Base-by-base conservation (phyloP, 768 basidiomycete genomes). In the Pisolithus albus region DNA sequence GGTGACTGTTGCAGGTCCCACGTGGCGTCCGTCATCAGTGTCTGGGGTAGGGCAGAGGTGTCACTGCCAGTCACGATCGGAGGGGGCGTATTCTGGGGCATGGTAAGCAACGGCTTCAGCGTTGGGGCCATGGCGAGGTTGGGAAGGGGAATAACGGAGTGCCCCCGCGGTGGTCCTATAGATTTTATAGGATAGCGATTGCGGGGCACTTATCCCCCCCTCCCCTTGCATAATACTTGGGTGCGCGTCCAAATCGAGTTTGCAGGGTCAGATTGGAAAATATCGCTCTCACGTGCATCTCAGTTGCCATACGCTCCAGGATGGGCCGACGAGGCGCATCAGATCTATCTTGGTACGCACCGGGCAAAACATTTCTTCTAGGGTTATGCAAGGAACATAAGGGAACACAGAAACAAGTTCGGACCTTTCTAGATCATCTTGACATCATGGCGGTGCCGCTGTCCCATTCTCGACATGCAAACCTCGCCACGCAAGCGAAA, bases 31-130 rank as follows among this genome's bases (percentile, higher is more conserved):
- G 51, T 49, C 1, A 59, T 61, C n/a, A 71, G 62, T 51, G 67
- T 61, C 40, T 81, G 80, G 40, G 81, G 80, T 59, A 80, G 73
- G 42, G 85, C 73, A 53, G 78, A 73, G 37, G 78, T 75, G 70
- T 86, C 83, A 57, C 64, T n/a, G n/a, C n/a, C 61, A 47, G 78
- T 70, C 62, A 81, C 78, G 61, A 84, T 73, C 56, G 80, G 75
- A 58, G 81, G 79, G 60, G 75, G 57, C 43, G 69, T 67, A 53
- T 51, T 21, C 15, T 60, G 65, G 44, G 65, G 59, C 38, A 57
- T 51, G 50, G 36, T 28, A 23, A 55, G 52, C 1, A 52, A 46
- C 8, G 55, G 51, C 56, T 53, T 59, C 38, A 36, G 37, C 52
- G 38, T 34, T 47, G 42, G 46, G 45, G 47, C 40, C 24, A 56